Percentiles rank a stretch among this genome's conserved stretches.
Conservation (phyloP, 768 basidiomycete species). For the Ephemerocybe angulata region DNA sequence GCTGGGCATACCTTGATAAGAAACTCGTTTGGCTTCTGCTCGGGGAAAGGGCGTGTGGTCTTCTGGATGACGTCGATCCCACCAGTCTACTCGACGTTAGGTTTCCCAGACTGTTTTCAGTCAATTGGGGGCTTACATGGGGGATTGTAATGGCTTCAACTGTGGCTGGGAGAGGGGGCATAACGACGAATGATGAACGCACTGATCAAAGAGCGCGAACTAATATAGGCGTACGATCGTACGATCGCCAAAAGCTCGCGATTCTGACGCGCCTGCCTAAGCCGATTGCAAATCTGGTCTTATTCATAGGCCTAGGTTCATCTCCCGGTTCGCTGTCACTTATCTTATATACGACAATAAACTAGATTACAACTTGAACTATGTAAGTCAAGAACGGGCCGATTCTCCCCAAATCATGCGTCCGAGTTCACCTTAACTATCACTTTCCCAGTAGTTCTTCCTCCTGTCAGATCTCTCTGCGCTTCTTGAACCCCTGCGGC, state of each 20-base stretch:
- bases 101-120: neutral
- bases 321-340: too few species aligned
- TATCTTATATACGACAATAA: too few species aligned
- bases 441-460: neutral
- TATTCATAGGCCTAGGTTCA: too few species aligned
- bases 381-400: too few species aligned
- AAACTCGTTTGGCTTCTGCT: slow-evolving; percentile 56
- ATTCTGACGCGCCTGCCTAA: too few species aligned
- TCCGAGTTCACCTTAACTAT: neutral
- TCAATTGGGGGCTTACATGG: slow-evolving; percentile 30
- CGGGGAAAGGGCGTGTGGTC: slow-evolving; percentile 63
- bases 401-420: too few species aligned
- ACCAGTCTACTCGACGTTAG: slow-evolving; percentile 43
- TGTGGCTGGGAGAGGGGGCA: slow-evolving; percentile 55
- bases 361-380: too few species aligned
- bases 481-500: slow-evolving; percentile 61
- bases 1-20: slow-evolving; percentile 32
- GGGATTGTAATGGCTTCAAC: slow-evolving; percentile 72
- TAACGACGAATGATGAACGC: neutral
- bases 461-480: neutral
- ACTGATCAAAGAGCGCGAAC: neutral
- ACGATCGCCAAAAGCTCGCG: too few species aligned
- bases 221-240: neutral
- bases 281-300: too few species aligned
- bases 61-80: slow-evolving; percentile 75